Conservation (phyloP, 108 stramenopile genomes). For the Fragilariopsis cylindrus region DNA sequence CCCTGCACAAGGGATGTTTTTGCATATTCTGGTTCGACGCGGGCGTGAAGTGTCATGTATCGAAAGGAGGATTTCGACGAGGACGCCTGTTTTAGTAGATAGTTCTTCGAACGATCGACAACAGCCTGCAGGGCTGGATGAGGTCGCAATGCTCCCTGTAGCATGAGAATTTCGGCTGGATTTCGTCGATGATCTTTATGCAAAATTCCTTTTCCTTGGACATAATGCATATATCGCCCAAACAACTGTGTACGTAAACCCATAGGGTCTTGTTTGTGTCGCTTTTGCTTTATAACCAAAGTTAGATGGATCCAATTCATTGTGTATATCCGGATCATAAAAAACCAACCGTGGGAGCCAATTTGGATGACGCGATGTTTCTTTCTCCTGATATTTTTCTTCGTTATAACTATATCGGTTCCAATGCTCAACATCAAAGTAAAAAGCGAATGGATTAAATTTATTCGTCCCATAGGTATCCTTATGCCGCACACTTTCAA, state of each 20-base stretch:
- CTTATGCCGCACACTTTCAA: slow-evolving; percentile 16
- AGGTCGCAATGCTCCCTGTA: slow-evolving; percentile 29
- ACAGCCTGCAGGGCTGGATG: slow-evolving; percentile 18
- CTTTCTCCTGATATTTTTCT: background rate
- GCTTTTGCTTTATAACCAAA: background rate
- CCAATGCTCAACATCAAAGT: slow-evolving; percentile 30
- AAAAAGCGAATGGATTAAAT: slow-evolving; percentile 6
- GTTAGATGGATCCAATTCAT: slow-evolving; percentile 1
- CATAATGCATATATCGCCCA: slow-evolving; percentile 17
- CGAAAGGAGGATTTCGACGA: background rate
- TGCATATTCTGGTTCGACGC: slow-evolving; percentile 49
- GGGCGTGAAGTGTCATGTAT: slow-evolving; percentile 37
- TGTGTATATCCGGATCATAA: slow-evolving; percentile 17
- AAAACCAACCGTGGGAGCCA: slow-evolving; percentile 17
- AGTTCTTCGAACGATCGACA: too few species aligned
- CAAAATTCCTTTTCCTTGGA: slow-evolving; percentile 9
- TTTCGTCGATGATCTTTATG: background rate
- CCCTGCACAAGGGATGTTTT: slow-evolving; percentile 25
- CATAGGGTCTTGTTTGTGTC: slow-evolving; percentile 11
- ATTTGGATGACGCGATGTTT: background rate
- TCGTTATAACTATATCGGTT: slow-evolving; percentile 22
- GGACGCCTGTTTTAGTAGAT: background rate
- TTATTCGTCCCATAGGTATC: slow-evolving; percentile 29
- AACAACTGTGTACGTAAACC: background rate
- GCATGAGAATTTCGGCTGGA: slow-evolving; percentile 27